These are phyloP conservation scores for Coemansia sp. DNA, from an alignment of 192 early-diverging fungal genomes.

Conservation along the genomic window DNA sequence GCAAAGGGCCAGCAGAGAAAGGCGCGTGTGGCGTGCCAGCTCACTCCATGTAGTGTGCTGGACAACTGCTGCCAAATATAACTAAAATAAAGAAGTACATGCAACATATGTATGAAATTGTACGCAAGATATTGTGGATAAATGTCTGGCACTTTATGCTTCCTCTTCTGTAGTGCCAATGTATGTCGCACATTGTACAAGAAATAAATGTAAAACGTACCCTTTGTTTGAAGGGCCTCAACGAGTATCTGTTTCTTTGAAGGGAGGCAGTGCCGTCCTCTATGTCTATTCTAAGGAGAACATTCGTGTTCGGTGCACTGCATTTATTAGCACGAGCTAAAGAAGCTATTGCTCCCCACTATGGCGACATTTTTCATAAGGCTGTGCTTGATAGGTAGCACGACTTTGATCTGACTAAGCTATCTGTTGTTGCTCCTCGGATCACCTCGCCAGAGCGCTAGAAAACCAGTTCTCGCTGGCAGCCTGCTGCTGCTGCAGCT, in stretches of 20 bases:
- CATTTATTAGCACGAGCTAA: not conserved
- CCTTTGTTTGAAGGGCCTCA: not conserved
- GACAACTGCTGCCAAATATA: constrained; percentile 24
- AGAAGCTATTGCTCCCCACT: no score
- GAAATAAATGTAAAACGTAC: not conserved
- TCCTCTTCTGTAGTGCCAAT: no score
- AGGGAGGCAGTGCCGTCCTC: not conserved
- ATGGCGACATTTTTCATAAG: no score
- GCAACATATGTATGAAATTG: not conserved
- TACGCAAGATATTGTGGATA: not conserved
- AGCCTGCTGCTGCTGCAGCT: no score
- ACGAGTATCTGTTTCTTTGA: not conserved
- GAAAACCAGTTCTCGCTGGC: no score
- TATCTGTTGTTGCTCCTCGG: no score
- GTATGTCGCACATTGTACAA: no score
- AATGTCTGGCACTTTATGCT: no score
- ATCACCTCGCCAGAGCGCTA: no score
- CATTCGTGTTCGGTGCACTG: not conserved
- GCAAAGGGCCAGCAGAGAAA: constrained; percentile 18
- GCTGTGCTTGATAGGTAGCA: no score
- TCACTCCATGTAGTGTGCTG: constrained; percentile 37
- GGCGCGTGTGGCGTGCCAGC: constrained; percentile 29
- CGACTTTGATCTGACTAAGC: no score
- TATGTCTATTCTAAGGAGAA: not conserved
- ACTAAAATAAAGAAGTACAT: not conserved